Evolutionary conservation across 2,329 filamentous ascomycete genomes (phyloP).

Genomic region (Endothia cerciana): DNA sequence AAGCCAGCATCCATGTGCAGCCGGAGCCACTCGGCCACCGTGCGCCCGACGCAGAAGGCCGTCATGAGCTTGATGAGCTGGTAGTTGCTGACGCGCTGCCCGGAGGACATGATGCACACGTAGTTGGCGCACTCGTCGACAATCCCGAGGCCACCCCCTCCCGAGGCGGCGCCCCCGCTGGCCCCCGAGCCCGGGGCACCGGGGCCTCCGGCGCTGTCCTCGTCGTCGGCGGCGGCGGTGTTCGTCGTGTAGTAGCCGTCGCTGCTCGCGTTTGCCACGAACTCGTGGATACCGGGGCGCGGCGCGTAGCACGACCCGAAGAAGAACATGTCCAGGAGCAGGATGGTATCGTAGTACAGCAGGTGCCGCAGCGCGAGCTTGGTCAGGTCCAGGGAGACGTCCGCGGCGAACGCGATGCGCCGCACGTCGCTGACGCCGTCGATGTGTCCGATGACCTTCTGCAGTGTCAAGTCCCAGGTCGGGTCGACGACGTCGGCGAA

Average conservation of each 20-base stretch:
- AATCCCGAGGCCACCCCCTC: slow-evolving; percentile 18
- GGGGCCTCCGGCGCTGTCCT: slow-evolving; percentile 44
- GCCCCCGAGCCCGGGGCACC: slow-evolving; percentile 49
- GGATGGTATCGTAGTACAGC: slow-evolving; percentile 87
- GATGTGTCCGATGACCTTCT: slow-evolving; percentile 80
- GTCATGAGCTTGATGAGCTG: slow-evolving; percentile 83
- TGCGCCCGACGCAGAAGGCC: slow-evolving; percentile 79
- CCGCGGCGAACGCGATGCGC: slow-evolving; percentile 81
- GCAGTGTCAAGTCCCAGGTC: slow-evolving; percentile 76
- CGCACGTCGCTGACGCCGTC: slow-evolving; percentile 90
- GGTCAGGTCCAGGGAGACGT: slow-evolving; percentile 84
- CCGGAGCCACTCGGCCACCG: slow-evolving; percentile 85
- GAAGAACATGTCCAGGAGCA: slow-evolving; percentile 93
- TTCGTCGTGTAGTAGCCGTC: slow-evolving; percentile 28
- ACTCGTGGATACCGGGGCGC: slow-evolving; percentile 75
- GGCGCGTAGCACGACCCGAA: slow-evolving; percentile 90
- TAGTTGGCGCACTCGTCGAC: slow-evolving; percentile 89
- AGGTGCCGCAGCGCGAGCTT: slow-evolving; percentile 87
- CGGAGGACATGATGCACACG: slow-evolving; percentile 58
- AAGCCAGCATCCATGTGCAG: slow-evolving; percentile 69
- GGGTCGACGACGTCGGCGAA: slow-evolving; percentile 66
- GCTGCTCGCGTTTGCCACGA: slow-evolving; percentile 66
- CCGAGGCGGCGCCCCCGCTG: not conserved
- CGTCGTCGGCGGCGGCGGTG: slow-evolving; percentile 9
- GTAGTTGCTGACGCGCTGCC: slow-evolving; percentile 55